phyloP scores from a whole-genome alignment of 2,329 filamentous ascomycete species.

The Fusarium nelsonii region DNA sequence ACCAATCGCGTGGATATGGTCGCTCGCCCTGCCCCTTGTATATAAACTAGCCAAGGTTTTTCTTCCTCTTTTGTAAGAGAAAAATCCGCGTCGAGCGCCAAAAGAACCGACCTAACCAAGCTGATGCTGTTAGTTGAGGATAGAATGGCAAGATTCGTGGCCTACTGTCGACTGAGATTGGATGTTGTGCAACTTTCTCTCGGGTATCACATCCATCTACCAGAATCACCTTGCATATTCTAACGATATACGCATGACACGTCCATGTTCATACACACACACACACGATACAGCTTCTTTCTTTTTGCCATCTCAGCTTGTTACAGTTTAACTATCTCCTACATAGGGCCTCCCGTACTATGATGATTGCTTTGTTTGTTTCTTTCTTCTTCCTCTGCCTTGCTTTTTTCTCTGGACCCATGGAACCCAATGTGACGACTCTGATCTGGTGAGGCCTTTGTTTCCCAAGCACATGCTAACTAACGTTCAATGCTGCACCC shows the following conservation, averaged over 20 bases:
- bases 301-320: slow-evolving; percentile 22
- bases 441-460: slow-evolving; percentile 37
- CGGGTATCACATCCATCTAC: background rate
- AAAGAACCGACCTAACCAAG: slow-evolving; percentile 15
- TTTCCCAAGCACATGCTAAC: slow-evolving; percentile 20
- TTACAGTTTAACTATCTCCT: slow-evolving; percentile 8
- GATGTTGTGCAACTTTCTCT: slow-evolving; percentile 6
- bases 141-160: slow-evolving; percentile 27
- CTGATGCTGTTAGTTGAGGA: slow-evolving; percentile 13
- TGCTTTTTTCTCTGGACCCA: slow-evolving; percentile 7
- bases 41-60: slow-evolving; percentile 37
- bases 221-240: background rate
- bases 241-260: background rate
- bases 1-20: slow-evolving; percentile 29
- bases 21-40: slow-evolving; percentile 18
- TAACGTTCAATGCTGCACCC: background rate
- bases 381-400: slow-evolving; percentile 12
- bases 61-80: slow-evolving; percentile 9
- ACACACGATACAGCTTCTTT: slow-evolving; percentile 19
- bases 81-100: slow-evolving; percentile 35
- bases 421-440: slow-evolving; percentile 3
- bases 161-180: slow-evolving; percentile 7
- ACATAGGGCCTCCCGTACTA: background rate
- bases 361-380: slow-evolving; percentile 27
- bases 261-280: background rate